Percentiles rank a stretch among this genome's conserved stretches.
Conservation (phyloP, 2,329 filamentous ascomycete genomes). For the Cercospora nicotianae region DNA sequence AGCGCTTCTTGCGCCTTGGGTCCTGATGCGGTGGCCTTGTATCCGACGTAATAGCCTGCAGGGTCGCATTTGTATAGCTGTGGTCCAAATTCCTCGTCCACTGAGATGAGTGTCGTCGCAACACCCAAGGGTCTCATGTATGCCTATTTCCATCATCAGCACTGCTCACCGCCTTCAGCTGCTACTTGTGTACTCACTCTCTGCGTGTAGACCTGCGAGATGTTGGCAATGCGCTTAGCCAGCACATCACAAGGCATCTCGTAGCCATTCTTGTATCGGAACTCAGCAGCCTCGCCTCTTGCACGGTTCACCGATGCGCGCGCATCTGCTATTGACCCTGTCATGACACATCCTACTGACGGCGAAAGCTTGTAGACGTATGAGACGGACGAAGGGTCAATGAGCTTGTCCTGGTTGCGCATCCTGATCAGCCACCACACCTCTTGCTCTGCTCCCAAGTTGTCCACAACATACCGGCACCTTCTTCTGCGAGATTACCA, state of each 20-base stretch:
- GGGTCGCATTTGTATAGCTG: constrained; percentile 99
- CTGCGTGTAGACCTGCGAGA: constrained; percentile 99
- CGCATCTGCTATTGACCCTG: constrained; percentile 95
- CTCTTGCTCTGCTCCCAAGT: constrained; percentile 1
- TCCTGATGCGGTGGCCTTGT: constrained; percentile 95
- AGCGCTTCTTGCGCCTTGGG: constrained; percentile 98
- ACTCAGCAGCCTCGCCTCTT: constrained; percentile 93
- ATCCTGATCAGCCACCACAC: constrained; percentile 22
- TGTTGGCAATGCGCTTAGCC: constrained; percentile 95
- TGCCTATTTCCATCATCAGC: constrained; percentile 58
- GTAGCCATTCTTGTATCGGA: constrained; percentile 97
- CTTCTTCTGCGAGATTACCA: constrained; percentile 98
- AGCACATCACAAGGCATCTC: constrained; percentile 99
- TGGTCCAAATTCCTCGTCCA: constrained; percentile 88
- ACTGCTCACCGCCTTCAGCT: constrained; percentile 10
- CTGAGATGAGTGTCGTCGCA: constrained; percentile 88
- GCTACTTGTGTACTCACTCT: constrained; percentile 59
- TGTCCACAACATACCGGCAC: constrained; percentile 72
- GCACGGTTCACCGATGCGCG: constrained; percentile 89
- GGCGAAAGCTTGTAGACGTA: constrained; percentile 97
- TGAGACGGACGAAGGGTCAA: constrained; percentile 93
- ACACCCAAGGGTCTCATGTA: constrained; percentile 98
- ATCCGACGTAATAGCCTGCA: constrained; percentile 95
- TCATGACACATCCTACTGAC: constrained; percentile 97
- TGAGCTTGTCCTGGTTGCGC: constrained; percentile 84